Evolutionary conservation across 2,329 filamentous ascomycete genomes (phyloP), one percentile per base, ranked within the genome.

Genomic region (Ophiosphaerella herpotricha): DNA sequence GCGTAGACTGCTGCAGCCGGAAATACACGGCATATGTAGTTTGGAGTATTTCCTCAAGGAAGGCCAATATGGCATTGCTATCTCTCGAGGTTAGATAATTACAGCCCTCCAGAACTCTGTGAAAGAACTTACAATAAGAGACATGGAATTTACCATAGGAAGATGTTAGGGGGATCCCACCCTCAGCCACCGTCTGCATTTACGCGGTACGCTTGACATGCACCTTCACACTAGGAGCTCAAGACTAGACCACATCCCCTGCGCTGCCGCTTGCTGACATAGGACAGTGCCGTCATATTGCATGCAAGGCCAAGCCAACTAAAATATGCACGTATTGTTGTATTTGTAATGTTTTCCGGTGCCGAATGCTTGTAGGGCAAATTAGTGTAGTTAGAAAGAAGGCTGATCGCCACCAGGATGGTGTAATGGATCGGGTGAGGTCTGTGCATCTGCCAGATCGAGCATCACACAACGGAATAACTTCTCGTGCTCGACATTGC

Each of bases 401-500:
- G 5, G 34, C 11, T 9, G 50, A 56, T 60, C 57, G 48, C 43
- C 55, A 43, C 55, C 39, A 41, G 59, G 59, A 44, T 62, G 38
- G 47, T 50, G 51, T 46, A 42, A 52, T 56, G 24, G 43, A 54
- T 52, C 33, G 43, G 34, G 37, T 11, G 18, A 34, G 49, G 50
- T 39, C 45, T 43, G 52, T 56, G 57, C 52, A 44, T 41, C 23
- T 36, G 21, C 46, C 42, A 26, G 39, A 40, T 37, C 21, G n/a
- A 33, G 46, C 44, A 26, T 47, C 32, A 32, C 11, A 34, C 21
- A 16, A 8, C 35, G n/a, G 26, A 41, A 41, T 31, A 14, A 18
- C 31, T 39, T 3, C 23, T 13, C 5, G 26, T 13, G 16, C 38
- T 8, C 26, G 11, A 29, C 26, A 29, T 33, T 39, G 42, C 43